Base-by-base conservation (phyloP, 768 basidiomycete genomes). In the Daedalea quercina region DNA sequence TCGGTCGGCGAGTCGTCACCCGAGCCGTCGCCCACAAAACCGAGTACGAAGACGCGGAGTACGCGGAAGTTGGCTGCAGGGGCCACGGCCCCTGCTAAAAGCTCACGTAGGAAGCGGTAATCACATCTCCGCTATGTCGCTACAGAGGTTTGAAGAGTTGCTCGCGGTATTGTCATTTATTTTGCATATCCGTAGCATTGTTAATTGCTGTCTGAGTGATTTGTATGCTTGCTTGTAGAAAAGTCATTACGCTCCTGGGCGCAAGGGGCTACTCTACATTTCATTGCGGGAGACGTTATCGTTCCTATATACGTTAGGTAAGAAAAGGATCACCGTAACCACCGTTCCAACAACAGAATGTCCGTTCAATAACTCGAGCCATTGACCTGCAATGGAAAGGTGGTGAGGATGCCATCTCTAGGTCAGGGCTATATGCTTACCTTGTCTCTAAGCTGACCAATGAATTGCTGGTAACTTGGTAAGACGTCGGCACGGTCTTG, bases 391-490 rank as follows among this genome's bases (percentile, higher is more conserved):
- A 22, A n/a, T n/a, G n/a, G n/a, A n/a, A n/a, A n/a, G n/a, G n/a
- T n/a, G n/a, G n/a, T n/a, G n/a, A n/a, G n/a, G n/a, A n/a, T n/a
- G n/a, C n/a, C n/a, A n/a, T n/a, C n/a, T n/a, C n/a, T n/a, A n/a
- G n/a, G n/a, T n/a, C n/a, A n/a, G n/a, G n/a, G n/a, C n/a, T n/a
- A n/a, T n/a, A n/a, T n/a, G n/a, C n/a, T n/a, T 22, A 87, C 88
- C 84, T 91, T 96, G 65, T 95, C 92, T 73, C 92, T 94, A 60
- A 97, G 69, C 56, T 88, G 84, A 28, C 80, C 81, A 61, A 96
- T 80, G 70, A 91, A 98, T 68, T 98, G 95, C 63, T 93, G 88
- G 70, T 98, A 99, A 67, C 94, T 96, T 46, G 94, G 94, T 64
- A 92, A 74, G 55, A 90, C 84, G 67, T 99, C 96, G 62, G 91